phyloP scores from a whole-genome alignment of 1,284 basidiomycete genomes.

The Entoloma clypeatum region DNA sequence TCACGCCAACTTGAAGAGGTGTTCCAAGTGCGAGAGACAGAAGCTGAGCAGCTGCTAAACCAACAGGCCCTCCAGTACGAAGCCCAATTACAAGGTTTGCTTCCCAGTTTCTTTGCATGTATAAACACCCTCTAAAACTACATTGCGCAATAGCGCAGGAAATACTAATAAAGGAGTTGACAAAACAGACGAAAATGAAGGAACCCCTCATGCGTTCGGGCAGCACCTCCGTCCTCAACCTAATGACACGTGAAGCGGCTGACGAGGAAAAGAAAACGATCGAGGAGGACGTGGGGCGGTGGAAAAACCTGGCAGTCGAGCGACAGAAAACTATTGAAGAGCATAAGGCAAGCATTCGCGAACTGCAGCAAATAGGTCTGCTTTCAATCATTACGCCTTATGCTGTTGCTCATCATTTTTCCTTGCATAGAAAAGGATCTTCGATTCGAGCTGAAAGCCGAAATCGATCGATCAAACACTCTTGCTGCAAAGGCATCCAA shows the following conservation, averaged over 20 bases:
- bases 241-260: slow-evolving; percentile 68
- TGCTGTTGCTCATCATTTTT: slow-evolving; percentile 2
- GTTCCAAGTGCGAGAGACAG: slow-evolving; percentile 53
- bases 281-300: slow-evolving; percentile 45
- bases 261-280: slow-evolving; percentile 59
- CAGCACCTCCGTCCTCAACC: slow-evolving; percentile 50
- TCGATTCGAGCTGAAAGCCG: slow-evolving; percentile 52
- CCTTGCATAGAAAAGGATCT: slow-evolving; percentile 41
- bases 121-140: slow-evolving; percentile 6
- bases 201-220: slow-evolving; percentile 50
- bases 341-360: slow-evolving; percentile 42
- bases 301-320: slow-evolving; percentile 42
- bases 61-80: slow-evolving; percentile 48
- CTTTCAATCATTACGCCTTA: slow-evolving; percentile 2
- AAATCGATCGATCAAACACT: slow-evolving; percentile 54
- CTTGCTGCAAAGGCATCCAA: slow-evolving; percentile 39
- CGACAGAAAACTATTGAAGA: slow-evolving; percentile 42
- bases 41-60: slow-evolving; percentile 53
- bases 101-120: slow-evolving; percentile 3
- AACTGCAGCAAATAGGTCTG: slow-evolving; percentile 47
- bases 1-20: slow-evolving; percentile 54
- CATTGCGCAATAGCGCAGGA: slow-evolving; percentile 47
- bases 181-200: slow-evolving; percentile 46
- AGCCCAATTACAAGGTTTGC: slow-evolving; percentile 47
- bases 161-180: slow-evolving; percentile 53